Percentiles rank a stretch among this genome's conserved stretches.
Conservation (phyloP, 225 moss, liverwort and hornwort genomes). For the Pseudisothecium myosuroides region DNA sequence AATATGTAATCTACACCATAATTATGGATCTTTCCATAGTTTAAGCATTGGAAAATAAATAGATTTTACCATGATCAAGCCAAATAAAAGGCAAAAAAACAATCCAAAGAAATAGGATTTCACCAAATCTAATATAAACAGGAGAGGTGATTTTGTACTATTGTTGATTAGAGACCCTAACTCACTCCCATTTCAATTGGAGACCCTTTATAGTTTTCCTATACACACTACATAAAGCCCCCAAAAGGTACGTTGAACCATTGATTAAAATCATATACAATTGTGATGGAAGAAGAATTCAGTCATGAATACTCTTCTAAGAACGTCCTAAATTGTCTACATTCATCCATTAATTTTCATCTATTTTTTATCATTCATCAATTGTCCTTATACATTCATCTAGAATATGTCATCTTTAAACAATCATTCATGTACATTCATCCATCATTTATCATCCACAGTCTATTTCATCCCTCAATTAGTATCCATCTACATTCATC, state of each 20-base stretch:
- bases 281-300: fast-evolving
- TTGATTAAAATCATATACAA: neutral
- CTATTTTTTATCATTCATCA: neutral
- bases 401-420: neutral
- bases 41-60: no score
- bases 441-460: neutral
- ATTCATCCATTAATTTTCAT: neutral
- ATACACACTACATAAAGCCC: fast-evolving
- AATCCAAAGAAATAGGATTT: neutral
- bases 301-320: fast-evolving
- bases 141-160: no score
- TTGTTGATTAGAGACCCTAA: no score
- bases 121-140: neutral
- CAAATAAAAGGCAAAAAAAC: no score
- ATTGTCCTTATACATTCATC: fast-evolving
- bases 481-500: neutral
- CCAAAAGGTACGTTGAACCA: fast-evolving
- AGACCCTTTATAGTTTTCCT: neutral
- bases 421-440: neutral
- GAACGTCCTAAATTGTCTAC: fast-evolving
- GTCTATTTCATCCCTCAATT: neutral
- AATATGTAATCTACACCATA: neutral
- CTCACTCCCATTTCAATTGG: neutral
- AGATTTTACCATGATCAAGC: no score
- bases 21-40: fast-evolving